Base-by-base conservation (phyloP, 1,284 basidiomycete genomes). In the Salmacisia buchloeana region DNA sequence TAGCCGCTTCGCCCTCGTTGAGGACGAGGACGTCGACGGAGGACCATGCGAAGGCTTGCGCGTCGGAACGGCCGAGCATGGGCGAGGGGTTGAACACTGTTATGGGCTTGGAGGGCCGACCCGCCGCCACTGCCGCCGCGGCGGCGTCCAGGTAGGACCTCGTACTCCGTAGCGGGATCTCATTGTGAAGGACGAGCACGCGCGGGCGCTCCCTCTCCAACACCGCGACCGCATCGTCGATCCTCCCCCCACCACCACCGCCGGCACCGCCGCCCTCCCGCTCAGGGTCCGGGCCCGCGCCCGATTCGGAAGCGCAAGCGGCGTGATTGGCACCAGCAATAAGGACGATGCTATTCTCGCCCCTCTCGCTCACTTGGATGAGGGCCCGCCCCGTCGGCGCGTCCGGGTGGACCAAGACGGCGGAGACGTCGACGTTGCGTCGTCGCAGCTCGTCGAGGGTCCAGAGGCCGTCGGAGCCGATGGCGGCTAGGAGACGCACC, bases 151-250 rank as follows among this genome's bases (percentile, higher is more conserved):
- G 77, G 67, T 83, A 83, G 2, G 80, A 70, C 15, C 79, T 62
- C 4, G 84, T 85, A 5, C 81, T 79, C 0, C 68, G 58, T 13
- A 85, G 77, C 0, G 84, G 84, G 59, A 86, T 84, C 74, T 86
- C 85, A 70, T 86, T 85, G 65, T 85, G 85, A 1, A 85, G 74
- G n/a, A 85, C 76, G 4, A 85, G 75, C 68, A 84, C 83, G 18
- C 83, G 80, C 15, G 60, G 38, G 15, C 23, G 39, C 4, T 41
- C 39, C 25, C 13, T 25, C 3, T 12, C 58, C 34, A 66, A 72
- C 2, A 68, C 59, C 15, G 45, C 41, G 9, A 29, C 39, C n/a
- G 72, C 69, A 45, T 73, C 68, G 1, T 62, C 58, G 12, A 68
- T 63, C 33, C 54, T 60, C 5, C 61, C n/a, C n/a, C n/a, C n/a